Evolutionary conservation across 2,329 filamentous ascomycete species (phyloP), one percentile per base, ranked within the genome.

Genomic region (Fusarium devonianum): DNA sequence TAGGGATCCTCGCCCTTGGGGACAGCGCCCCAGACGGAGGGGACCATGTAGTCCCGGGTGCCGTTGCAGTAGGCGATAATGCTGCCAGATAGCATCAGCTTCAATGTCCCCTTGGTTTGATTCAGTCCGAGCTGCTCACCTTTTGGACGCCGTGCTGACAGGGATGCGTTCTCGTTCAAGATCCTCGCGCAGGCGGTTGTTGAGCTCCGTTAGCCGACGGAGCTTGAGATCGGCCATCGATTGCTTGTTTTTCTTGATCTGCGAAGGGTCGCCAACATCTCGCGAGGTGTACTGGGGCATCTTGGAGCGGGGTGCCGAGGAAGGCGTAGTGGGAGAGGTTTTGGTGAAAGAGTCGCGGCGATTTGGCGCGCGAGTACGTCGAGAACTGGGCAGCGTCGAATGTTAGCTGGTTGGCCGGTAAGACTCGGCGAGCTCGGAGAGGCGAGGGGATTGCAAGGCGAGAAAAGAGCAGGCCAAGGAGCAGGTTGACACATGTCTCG

Each of bases 151-250:
- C 73, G 96, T 92, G 68, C 92, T 96, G 55, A 97, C 92, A 63
- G 93, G 94, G 70, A 97, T 96, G 67, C 94, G 85, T 72, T 96
- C 92, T 72, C 94, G 86, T 68, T 97, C 94, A 60, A 99, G 81
- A 73, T 99, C 94, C 76, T 99, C 94, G 68, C 92, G 90, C 73
- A 99, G 79, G 66, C 94, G 88, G 75, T 91, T 91, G 82, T 97
- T 99, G 68, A 99, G 85, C 79, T 99, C 94, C 55, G 92, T 97
- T 75, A 99, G 82, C 61, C 94, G 89, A 69, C 94, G 88, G 68
- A 97, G 85, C 83, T 99, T 99, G 61, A 99, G 84, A 74, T 99
- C 94, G 65, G 93, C 93, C 90, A 99, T 97, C 72, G 91, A 96
- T 79, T 97, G 94, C 82, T 97, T 97, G 80, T 95, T 97, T 80